These are phyloP conservation scores for Xylaria sp. DNA, from an alignment of 2,329 filamentous ascomycete genomes.

Conservation along the genomic window DNA sequence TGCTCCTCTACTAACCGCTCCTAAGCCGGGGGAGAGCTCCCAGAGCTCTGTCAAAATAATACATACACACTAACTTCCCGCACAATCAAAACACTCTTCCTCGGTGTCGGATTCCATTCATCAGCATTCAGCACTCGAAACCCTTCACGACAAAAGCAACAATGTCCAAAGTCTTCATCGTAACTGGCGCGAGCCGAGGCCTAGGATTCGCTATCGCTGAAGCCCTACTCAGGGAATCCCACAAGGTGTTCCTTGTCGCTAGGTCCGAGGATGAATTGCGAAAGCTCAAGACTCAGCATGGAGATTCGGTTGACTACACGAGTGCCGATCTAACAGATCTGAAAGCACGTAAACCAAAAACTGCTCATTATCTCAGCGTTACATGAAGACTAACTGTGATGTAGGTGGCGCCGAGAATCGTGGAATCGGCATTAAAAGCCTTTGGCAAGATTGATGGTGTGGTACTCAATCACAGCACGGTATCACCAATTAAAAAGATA, in stretches of 20 bases:
- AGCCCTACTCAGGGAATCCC: conserved; percentile 62
- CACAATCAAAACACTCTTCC: background rate
- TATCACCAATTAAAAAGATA: conserved; percentile 80
- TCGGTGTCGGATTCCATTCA: background rate
- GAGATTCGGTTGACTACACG: conserved; percentile 65
- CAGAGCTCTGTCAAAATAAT: background rate
- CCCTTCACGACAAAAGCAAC: background rate
- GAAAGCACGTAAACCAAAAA: conserved; percentile 53
- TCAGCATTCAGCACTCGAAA: background rate
- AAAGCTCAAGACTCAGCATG: conserved; percentile 62
- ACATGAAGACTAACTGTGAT: conserved; percentile 7
- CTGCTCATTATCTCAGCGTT: background rate
- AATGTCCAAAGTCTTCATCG: conserved; percentile 71
- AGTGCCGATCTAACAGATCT: conserved; percentile 65
- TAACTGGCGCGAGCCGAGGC: conserved; percentile 73
- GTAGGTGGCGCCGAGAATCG: conserved; percentile 69
- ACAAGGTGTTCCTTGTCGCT: conserved; percentile 70
- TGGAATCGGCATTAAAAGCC: conserved; percentile 70
- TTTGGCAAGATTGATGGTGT: conserved; percentile 83
- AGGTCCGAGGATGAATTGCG: conserved; percentile 63
- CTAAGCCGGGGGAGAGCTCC: too few relatives aligned
- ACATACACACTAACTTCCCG: background rate
- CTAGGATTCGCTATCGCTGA: conserved; percentile 68
- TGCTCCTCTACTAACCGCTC: too few relatives aligned
- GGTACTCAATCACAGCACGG: conserved; percentile 86